Evolutionary conservation across 1,139 yeast species (phyloP).

Genomic region (Geotrichum aggregatum): DNA sequence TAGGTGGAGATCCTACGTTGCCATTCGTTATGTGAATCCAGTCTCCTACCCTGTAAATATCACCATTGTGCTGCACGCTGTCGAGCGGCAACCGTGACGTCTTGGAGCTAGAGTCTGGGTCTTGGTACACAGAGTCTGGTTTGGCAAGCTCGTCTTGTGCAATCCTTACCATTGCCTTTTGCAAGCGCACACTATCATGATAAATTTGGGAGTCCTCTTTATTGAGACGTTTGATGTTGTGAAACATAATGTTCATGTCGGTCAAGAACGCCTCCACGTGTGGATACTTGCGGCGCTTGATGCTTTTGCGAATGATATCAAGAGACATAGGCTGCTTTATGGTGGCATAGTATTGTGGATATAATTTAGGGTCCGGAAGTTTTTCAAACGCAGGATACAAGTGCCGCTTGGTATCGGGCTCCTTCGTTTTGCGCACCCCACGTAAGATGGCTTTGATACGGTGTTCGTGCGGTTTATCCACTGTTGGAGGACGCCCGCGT

Average conservation of each 20-base stretch:
- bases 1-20: slow-evolving; percentile 83
- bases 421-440: slow-evolving; percentile 68
- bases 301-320: slow-evolving; percentile 75
- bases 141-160: slow-evolving; percentile 70
- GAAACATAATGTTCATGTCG: slow-evolving; percentile 71
- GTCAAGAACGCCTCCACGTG: slow-evolving; percentile 69
- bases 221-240: slow-evolving; percentile 65
- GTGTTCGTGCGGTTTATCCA: slow-evolving; percentile 90
- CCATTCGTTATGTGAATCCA: slow-evolving; percentile 88
- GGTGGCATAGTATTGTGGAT: slow-evolving; percentile 63
- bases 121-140: slow-evolving; percentile 76
- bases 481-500: slow-evolving; percentile 93
- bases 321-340: slow-evolving; percentile 75
- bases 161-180: slow-evolving; percentile 55
- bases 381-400: slow-evolving; percentile 66
- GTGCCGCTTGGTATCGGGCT: slow-evolving; percentile 48
- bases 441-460: slow-evolving; percentile 83
- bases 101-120: slow-evolving; percentile 48
- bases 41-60: slow-evolving; percentile 79
- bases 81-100: slow-evolving; percentile 77
- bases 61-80: slow-evolving; percentile 65
- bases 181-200: slow-evolving; percentile 59
- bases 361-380: slow-evolving; percentile 66
- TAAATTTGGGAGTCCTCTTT: slow-evolving; percentile 55
- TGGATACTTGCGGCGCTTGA: slow-evolving; percentile 78